Percentiles rank a stretch among this genome's conserved stretches.
phyloP scores from a whole-genome alignment of 768 basidiomycete genomes.

The Neoboletus magnificus region DNA sequence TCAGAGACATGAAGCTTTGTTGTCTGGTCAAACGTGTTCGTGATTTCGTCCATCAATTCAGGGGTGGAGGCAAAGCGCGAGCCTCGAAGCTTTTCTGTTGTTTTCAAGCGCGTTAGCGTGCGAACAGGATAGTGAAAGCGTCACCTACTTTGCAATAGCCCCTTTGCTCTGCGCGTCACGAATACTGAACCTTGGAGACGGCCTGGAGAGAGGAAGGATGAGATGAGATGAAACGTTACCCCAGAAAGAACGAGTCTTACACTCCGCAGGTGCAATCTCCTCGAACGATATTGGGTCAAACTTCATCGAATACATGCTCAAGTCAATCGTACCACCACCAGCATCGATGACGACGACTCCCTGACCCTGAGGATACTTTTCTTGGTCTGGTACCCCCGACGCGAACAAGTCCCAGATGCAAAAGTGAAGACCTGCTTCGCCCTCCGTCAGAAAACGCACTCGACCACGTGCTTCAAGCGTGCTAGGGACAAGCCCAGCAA shows the following conservation, averaged over 20 bases:
- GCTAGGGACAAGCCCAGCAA: conserved; percentile 47
- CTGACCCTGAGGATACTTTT: conserved; percentile 16
- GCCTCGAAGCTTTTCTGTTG: conserved; percentile 23
- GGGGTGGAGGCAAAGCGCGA: conserved; percentile 26
- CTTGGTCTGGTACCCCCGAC: conserved; percentile 9
- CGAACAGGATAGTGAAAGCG: neutral
- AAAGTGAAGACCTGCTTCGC: conserved; percentile 58
- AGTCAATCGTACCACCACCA: conserved; percentile 42
- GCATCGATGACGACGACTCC: conserved; percentile 47
- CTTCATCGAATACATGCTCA: conserved; percentile 41
- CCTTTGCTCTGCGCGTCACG: conserved; percentile 31
- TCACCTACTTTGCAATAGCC: conserved; percentile 30
- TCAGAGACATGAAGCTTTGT: conserved; percentile 39
- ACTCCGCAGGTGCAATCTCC: conserved; percentile 33
- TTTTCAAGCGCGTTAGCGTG: neutral
- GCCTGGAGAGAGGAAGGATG: conserved; percentile 16
- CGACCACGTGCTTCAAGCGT: conserved; percentile 36
- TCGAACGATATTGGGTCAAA: conserved; percentile 32
- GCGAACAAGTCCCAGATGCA: conserved; percentile 39
- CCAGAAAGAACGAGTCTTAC: conserved; percentile 11
- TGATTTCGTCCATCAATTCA: conserved; percentile 31
- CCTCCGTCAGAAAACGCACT: conserved; percentile 54
- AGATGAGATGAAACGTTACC: neutral
- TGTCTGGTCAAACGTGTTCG: conserved; percentile 33
- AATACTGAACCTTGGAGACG: conserved; percentile 37